Evolutionary conservation across 768 basidiomycete genomes (phyloP).

Genomic region (Lentinula sp.): DNA sequence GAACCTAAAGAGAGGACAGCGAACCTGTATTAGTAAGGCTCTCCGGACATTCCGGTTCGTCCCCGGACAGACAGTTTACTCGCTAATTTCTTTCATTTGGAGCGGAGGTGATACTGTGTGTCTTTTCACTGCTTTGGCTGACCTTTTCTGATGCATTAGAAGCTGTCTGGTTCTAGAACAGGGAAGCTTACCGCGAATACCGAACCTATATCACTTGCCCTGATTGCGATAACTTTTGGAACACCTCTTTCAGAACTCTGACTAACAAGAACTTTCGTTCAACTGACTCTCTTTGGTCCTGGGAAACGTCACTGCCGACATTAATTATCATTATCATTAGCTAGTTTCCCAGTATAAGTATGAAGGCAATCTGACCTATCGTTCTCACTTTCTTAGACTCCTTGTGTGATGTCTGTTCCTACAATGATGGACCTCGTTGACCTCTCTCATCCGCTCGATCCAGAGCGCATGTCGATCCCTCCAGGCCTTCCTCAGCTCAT

Average conservation of each 20-base stretch:
- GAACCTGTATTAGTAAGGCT: too few relatives aligned
- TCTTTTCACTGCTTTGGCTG: too few relatives aligned
- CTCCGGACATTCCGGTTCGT: too few relatives aligned
- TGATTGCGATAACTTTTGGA: too few relatives aligned
- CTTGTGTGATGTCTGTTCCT: neutral
- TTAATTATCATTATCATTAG: neutral
- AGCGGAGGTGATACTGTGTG: too few relatives aligned
- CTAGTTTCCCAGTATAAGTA: neutral
- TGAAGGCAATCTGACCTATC: neutral
- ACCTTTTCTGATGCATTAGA: too few relatives aligned
- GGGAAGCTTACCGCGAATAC: neutral
- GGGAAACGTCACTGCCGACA: neutral
- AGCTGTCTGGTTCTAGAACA: too few relatives aligned
- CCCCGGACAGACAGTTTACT: too few relatives aligned
- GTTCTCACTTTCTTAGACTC: neutral
- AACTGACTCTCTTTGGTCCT: neutral
- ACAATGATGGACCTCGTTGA: slow-evolving; percentile 30
- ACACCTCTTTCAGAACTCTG: neutral
- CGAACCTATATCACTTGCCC: neutral
- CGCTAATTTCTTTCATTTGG: too few relatives aligned
- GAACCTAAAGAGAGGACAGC: too few relatives aligned
- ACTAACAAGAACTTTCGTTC: neutral
- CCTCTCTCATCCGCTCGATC: slow-evolving; percentile 45
- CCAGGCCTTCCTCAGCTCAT: slow-evolving; percentile 49
- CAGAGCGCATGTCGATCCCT: slow-evolving; percentile 38